phyloP scores from a whole-genome alignment of 129 eudicot species.

The Kitagawia praeruptora region DNA sequence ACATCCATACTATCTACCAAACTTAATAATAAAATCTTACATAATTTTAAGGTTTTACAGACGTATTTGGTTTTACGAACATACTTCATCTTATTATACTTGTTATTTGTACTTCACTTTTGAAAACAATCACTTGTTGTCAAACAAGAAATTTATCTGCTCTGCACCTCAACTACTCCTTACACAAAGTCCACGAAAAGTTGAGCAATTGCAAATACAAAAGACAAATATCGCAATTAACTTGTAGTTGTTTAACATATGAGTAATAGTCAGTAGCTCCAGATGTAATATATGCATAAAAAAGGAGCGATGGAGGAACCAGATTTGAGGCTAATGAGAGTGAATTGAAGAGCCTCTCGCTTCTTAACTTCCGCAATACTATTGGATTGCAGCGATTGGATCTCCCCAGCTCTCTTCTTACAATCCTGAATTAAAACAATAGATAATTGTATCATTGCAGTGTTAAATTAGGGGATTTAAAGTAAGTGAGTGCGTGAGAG shows the following conservation, averaged over 20 bases:
- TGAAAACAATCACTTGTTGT: too few relatives aligned
- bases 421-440: constrained; percentile 23
- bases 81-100: too few relatives aligned
- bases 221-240: neutral
- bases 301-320: constrained; percentile 18
- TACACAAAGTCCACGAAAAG: neutral
- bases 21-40: neutral
- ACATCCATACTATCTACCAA: neutral
- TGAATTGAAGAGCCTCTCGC: constrained; percentile 45
- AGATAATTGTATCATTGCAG: neutral
- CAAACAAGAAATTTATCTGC: neutral
- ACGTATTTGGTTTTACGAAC: too few relatives aligned
- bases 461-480: neutral
- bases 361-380: constrained; percentile 32
- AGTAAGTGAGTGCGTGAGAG: neutral
- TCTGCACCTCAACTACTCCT: neutral
- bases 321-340: constrained; percentile 34
- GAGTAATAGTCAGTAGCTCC: neutral
- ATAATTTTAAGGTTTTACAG: neutral
- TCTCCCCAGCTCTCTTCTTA: constrained; percentile 18
- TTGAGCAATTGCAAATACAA: neutral
- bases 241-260: neutral
- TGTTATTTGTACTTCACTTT: neutral
- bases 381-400: constrained; percentile 36
- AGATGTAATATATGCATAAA: neutral